Conservation (phyloP, 1,284 basidiomycete genomes). For the Athelia sp. region DNA sequence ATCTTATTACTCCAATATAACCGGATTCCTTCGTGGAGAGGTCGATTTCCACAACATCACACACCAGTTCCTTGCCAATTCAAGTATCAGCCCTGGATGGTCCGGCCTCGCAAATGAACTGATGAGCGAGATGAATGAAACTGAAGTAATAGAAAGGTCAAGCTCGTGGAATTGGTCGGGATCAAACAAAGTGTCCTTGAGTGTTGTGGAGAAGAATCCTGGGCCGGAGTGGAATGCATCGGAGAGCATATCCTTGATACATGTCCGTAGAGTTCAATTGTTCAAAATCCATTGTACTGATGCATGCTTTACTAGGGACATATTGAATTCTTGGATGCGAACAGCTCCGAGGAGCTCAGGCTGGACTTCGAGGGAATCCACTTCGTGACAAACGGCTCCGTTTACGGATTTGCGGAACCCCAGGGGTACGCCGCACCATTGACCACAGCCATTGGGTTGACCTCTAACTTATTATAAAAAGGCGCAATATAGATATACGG, state of each 20-base stretch:
- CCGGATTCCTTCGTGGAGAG: conserved; percentile 69
- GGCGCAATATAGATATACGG: conserved; percentile 61
- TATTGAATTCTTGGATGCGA: conserved; percentile 56
- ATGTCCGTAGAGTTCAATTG: conserved; percentile 39
- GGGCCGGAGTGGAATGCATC: conserved; percentile 27
- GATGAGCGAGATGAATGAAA: conserved; percentile 43
- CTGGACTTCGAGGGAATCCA: conserved; percentile 79
- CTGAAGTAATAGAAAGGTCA: conserved; percentile 37
- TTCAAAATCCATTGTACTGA: conserved; percentile 1
- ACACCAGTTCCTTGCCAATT: conserved; percentile 27
- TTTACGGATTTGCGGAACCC: conserved; percentile 71
- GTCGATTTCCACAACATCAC: conserved; percentile 62
- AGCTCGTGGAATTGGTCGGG: conserved; percentile 69
- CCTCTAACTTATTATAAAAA: conserved; percentile 18
- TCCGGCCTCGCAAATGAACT: conserved; percentile 40
- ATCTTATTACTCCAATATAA: conserved; percentile 72
- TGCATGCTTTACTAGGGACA: conserved; percentile 45
- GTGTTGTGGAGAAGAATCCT: conserved; percentile 56
- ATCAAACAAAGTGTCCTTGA: conserved; percentile 57
- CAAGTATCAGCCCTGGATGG: conserved; percentile 39
- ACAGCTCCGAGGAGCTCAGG: conserved; percentile 49
- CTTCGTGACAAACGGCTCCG: conserved; percentile 70
- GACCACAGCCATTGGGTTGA: background rate
- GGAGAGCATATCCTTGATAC: conserved; percentile 50
- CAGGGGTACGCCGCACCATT: conserved; percentile 41